Evolutionary conservation across 1,139 yeast species (phyloP).

Genomic region (Pichia terricola): DNA sequence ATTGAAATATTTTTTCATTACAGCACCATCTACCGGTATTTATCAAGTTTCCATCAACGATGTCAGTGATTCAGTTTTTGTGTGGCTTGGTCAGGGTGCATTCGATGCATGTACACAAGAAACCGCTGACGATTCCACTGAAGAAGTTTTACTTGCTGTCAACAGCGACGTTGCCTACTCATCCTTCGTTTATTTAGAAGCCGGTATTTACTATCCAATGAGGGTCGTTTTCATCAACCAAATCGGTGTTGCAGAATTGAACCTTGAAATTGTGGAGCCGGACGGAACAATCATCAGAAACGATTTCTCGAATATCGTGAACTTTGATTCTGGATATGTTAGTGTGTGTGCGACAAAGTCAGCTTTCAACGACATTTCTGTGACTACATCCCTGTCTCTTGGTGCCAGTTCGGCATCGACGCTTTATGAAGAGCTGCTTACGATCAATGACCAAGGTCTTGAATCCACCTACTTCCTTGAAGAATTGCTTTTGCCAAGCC

Average conservation of each 20-base stretch:
- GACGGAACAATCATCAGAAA: conserved; percentile 6
- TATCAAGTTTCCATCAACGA: conserved; percentile 5
- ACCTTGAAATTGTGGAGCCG: conserved; percentile 14
- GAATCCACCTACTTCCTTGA: conserved; percentile 11
- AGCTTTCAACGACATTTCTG: neutral
- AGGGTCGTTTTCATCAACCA: neutral
- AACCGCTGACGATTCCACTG: neutral
- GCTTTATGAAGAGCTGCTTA: conserved; percentile 16
- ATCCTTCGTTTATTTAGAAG: conserved; percentile 2
- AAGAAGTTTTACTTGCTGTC: conserved; percentile 1
- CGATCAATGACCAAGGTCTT: conserved; percentile 26
- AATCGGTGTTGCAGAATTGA: conserved; percentile 5
- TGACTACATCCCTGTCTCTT: neutral
- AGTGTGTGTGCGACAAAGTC: conserved; percentile 1
- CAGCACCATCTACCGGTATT: conserved; percentile 18
- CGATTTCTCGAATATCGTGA: neutral
- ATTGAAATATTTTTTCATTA: neutral
- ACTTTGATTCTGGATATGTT: neutral
- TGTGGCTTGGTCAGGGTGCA: conserved; percentile 21
- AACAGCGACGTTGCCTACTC: neutral
- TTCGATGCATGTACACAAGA: conserved; percentile 21
- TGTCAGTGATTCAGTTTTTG: conserved; percentile 21
- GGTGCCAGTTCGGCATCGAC: neutral
- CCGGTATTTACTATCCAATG: conserved; percentile 3
- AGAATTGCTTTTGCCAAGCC: conserved; percentile 5